A percentile compares a stretch with the other conserved stretches of the same genome.
phyloP scores from a whole-genome alignment of 805 yeast species.

The Kuraishia floccosa region DNA sequence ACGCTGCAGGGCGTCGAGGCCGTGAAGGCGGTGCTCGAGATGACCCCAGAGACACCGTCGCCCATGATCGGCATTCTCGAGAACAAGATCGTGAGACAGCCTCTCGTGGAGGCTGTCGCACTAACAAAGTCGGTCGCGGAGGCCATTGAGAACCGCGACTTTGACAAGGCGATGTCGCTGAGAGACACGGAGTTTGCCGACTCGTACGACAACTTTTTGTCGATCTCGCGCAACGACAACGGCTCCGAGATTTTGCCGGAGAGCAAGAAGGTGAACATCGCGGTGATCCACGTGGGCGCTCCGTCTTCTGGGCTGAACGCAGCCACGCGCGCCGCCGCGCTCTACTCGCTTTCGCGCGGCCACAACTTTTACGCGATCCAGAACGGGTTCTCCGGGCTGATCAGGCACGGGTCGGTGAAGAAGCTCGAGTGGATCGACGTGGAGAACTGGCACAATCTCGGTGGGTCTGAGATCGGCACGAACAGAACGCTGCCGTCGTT shows the following conservation, averaged over 20 bases:
- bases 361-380: constrained; percentile 62
- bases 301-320: constrained; percentile 73
- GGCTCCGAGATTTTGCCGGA: constrained; percentile 46
- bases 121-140: constrained; percentile 63
- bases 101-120: constrained; percentile 63
- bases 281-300: constrained; percentile 70
- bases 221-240: constrained; percentile 60
- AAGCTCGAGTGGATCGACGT: constrained; percentile 58
- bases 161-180: constrained; percentile 56
- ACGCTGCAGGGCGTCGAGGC: constrained; percentile 80
- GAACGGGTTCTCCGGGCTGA: constrained; percentile 66
- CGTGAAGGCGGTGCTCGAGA: constrained; percentile 60
- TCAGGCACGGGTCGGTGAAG: constrained; percentile 48
- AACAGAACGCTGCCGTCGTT: constrained; percentile 58
- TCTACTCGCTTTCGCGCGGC: constrained; percentile 66
- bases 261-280: constrained; percentile 47
- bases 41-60: constrained; percentile 61
- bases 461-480: constrained; percentile 80
- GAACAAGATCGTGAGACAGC: constrained; percentile 55
- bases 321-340: constrained; percentile 65
- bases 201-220: constrained; percentile 48
- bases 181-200: constrained; percentile 66
- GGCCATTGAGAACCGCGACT: constrained; percentile 55
- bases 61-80: constrained; percentile 70
- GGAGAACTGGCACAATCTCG: constrained; percentile 61